A percentile compares a stretch with the other conserved stretches of the same genome.
phyloP scores from a whole-genome alignment of 495 filamentous ascomycete species.

The Penicillium alfredii region DNA sequence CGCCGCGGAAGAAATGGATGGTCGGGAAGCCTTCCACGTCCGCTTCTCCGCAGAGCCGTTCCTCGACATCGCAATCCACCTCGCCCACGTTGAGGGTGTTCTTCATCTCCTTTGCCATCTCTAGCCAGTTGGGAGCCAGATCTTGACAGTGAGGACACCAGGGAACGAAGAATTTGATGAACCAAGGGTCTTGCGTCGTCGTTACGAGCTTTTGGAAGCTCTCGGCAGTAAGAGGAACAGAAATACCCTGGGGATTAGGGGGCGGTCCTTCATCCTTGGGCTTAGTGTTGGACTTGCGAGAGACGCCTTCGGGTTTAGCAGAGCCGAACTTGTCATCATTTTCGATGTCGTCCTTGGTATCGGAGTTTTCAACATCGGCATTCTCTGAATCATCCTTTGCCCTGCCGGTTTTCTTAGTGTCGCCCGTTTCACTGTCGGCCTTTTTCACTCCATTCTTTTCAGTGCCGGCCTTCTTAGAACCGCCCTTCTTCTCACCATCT shows the following conservation, averaged over 20 bases:
- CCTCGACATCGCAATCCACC: slow-evolving; percentile 86
- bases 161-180: slow-evolving; percentile 96
- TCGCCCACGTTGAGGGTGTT: slow-evolving; percentile 85
- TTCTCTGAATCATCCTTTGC: too few species aligned
- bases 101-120: slow-evolving; percentile 86
- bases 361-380: too few species aligned
- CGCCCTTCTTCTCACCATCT: slow-evolving; percentile 8
- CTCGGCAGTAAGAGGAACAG: slow-evolving; percentile 71
- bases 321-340: too few species aligned
- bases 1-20: slow-evolving; percentile 86
- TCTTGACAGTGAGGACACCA: slow-evolving; percentile 96
- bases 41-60: slow-evolving; percentile 83
- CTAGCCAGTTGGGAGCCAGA: slow-evolving; percentile 82
- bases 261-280: slow-evolving; percentile 46
- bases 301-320: slow-evolving; percentile 20
- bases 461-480: too few species aligned
- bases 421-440: too few species aligned
- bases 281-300: slow-evolving; percentile 27
- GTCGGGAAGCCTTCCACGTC: slow-evolving; percentile 75
- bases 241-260: slow-evolving; percentile 69
- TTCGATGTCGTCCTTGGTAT: too few species aligned
- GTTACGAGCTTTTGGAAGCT: slow-evolving; percentile 82
- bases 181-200: slow-evolving; percentile 86
- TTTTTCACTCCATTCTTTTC: too few species aligned
- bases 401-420: too few species aligned